Percentiles rank a stretch among this genome's conserved stretches.
These are phyloP conservation scores for Paramecium bursaria DNA, from an alignment of 73 alveolate genomes.

Conservation along the genomic window DNA sequence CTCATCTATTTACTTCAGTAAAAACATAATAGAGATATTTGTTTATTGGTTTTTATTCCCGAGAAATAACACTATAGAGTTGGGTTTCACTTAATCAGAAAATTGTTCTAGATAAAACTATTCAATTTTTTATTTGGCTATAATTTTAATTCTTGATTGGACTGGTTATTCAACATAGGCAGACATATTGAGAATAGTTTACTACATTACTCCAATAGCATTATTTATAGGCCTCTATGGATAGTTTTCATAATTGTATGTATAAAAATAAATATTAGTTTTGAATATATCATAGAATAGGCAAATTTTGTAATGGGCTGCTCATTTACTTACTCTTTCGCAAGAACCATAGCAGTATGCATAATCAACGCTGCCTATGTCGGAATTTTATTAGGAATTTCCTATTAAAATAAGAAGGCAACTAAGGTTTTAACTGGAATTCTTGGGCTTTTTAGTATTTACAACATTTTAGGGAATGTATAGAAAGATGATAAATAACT, in stretches of 20 bases:
- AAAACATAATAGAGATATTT: background rate
- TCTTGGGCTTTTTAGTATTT: background rate
- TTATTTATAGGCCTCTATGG: constrained; percentile 34
- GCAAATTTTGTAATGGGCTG: constrained; percentile 49
- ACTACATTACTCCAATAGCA: constrained; percentile 28
- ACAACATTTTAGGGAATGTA: background rate
- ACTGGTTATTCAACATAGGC: background rate
- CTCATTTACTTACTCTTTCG: background rate
- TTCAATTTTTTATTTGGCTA: constrained; percentile 9
- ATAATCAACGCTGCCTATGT: background rate
- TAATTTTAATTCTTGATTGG: background rate
- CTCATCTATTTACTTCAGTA: background rate
- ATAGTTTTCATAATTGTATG: constrained; percentile 44
- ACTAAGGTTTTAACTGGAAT: background rate
- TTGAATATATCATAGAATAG: constrained; percentile 38
- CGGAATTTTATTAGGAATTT: background rate
- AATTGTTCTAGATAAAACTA: constrained; percentile 15
- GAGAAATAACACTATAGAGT: constrained; percentile 18
- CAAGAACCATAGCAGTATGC: background rate
- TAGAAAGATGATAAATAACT: background rate
- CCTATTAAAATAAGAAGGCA: background rate
- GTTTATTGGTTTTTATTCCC: constrained; percentile 50
- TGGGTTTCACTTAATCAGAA: constrained; percentile 13
- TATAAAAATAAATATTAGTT: background rate
- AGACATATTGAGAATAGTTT: constrained; percentile 6